Conservation (phyloP, 179 eudicot genomes). For the Monotropa hypopitys region DNA sequence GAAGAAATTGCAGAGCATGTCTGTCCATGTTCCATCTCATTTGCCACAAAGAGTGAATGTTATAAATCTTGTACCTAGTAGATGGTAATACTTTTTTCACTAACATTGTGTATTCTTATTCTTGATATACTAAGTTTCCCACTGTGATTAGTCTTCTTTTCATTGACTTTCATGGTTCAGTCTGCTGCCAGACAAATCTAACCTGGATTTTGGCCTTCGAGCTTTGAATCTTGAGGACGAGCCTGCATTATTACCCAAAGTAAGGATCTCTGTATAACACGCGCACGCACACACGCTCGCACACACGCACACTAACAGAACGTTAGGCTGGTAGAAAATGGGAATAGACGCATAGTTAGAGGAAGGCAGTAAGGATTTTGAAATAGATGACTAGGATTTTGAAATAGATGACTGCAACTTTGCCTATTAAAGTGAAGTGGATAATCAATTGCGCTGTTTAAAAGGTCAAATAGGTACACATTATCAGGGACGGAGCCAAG, state of each 20-base stretch:
- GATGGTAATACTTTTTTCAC: slow-evolving; percentile 22
- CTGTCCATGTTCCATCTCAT: slow-evolving; percentile 45
- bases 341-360: not conserved
- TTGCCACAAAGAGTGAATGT: slow-evolving; percentile 25
- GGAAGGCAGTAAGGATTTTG: not conserved
- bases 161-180: slow-evolving; percentile 18
- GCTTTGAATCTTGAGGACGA: slow-evolving; percentile 43
- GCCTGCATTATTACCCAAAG: slow-evolving; percentile 41
- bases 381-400: not conserved
- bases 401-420: not conserved
- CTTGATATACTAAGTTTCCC: not conserved
- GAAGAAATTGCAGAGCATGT: slow-evolving; percentile 59
- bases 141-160: not conserved
- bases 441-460: not conserved
- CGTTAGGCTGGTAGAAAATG: not conserved
- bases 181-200: slow-evolving; percentile 24
- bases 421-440: not conserved
- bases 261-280: slow-evolving; percentile 14
- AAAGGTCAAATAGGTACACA: not conserved
- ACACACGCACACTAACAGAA: not conserved
- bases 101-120: not conserved
- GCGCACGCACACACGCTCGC: not conserved
- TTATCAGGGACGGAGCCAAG: too few relatives aligned
- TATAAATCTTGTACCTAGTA: slow-evolving; percentile 21
- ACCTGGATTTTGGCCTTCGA: slow-evolving; percentile 23